Conservation (phyloP, 1,284 basidiomycete genomes). For the Ceratobasidium sp. region DNA sequence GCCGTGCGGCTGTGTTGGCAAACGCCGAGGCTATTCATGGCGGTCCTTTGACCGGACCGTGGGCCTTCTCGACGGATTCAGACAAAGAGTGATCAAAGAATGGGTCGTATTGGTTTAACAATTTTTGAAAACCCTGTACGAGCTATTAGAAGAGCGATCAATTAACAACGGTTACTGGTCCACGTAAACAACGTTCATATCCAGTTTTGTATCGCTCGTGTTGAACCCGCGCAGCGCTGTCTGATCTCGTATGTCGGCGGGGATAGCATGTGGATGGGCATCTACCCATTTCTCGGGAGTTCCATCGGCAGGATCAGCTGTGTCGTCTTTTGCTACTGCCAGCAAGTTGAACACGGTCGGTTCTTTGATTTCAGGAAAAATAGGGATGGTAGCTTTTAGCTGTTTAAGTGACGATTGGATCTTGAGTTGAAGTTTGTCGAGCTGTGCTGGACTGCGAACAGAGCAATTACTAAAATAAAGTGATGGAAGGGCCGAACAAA, state of each 20-base stretch:
- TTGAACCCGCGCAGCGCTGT: constrained; percentile 23
- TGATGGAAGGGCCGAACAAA: background rate
- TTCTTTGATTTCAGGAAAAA: constrained; percentile 30
- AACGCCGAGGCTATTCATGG: constrained; percentile 30
- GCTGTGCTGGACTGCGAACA: constrained; percentile 1
- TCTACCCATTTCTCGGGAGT: constrained; percentile 17
- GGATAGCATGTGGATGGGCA: constrained; percentile 18
- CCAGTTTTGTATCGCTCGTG: constrained; percentile 18
- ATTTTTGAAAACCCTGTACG: background rate
- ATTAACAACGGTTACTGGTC: constrained; percentile 5
- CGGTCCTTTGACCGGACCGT: constrained; percentile 29
- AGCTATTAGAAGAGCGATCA: background rate
- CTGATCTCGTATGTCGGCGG: constrained; percentile 16
- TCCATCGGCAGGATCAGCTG: background rate
- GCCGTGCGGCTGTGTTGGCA: constrained; percentile 2
- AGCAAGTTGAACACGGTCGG: constrained; percentile 30
- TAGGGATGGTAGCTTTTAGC: constrained; percentile 27
- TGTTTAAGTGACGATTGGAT: constrained; percentile 28
- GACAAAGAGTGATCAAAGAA: background rate
- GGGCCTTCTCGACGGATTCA: background rate
- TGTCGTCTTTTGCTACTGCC: constrained; percentile 26
- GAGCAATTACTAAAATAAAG: background rate
- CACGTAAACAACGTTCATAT: constrained; percentile 22
- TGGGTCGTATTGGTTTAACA: background rate
- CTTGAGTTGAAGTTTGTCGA: constrained; percentile 27